Evolutionary conservation across 2,329 filamentous ascomycete species (phyloP), one percentile per base, ranked within the genome.

Genomic region (Phialophora tarda): DNA sequence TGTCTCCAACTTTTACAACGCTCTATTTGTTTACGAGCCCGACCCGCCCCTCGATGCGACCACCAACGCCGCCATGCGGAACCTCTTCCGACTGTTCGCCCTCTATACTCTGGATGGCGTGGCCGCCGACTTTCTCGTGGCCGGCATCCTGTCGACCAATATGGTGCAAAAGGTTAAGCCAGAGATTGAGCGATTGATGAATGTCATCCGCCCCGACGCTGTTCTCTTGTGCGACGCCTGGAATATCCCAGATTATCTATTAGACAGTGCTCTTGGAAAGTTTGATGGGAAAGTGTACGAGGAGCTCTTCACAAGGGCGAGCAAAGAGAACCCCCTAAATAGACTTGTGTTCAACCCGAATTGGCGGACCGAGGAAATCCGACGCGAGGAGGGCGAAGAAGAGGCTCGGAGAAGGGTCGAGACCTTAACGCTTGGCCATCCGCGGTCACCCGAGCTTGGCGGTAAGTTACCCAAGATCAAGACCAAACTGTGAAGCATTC

Each of bases 251-350:
- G 90, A 93, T 75, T 93, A 89, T 88, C 88, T 91, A 72, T 83
- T 93, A 1, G 90, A 92, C 75, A 89, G 85, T 72, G 87, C 86
- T 65, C 76, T 93, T 48, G 90, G 90, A 1, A 82, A 89, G 1
- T 85, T 84, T 53, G 90, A 93, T 68, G 90, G 90, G n/a, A 88
- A 89, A 73, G 90, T 92, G 1, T 93, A 93, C 72, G 88, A 91
- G 75, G 90, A 92, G 72, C 82, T 93, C 81, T 92, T 92, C 78
- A 81, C 87, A 73, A 81, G 90, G n/a, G 90, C 90, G 0, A 88
- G 85, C 67, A 84, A 90, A 79, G 78, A 89, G 72, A 93, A 93
- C 74, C 90, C 90, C 1, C 79, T 92, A 55, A 93, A 93, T 74
- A 83, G 86, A 21, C 80, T 91, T 64, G 88, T 88, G 0, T 85